phyloP scores from a whole-genome alignment of 139 green algal genomes.

The Zygnema circumcarinatum region DNA sequence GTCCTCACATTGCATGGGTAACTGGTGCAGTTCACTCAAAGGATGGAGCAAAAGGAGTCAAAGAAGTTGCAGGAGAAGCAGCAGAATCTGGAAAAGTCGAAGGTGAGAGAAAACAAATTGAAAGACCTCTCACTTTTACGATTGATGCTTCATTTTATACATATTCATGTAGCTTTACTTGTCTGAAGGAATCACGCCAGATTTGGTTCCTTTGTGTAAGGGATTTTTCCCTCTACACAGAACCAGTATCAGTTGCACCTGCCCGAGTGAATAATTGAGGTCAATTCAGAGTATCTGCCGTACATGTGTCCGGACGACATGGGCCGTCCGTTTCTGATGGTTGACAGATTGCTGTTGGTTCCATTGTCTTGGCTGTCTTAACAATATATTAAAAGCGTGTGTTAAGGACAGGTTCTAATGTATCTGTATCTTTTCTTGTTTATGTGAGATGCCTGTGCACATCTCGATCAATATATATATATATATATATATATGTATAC shows the following conservation, averaged over 20 bases:
- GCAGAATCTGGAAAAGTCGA: neutral
- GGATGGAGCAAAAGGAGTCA: neutral
- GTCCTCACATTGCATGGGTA: no score
- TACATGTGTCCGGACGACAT: no score
- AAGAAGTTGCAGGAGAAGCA: neutral
- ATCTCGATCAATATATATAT: no score
- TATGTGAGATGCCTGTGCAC: no score
- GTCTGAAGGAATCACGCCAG: neutral
- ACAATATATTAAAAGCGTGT: no score
- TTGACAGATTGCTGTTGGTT: no score
- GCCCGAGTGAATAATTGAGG: neutral
- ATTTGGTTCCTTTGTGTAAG: neutral
- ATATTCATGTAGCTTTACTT: neutral
- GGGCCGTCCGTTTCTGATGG: no score
- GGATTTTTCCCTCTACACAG: neutral
- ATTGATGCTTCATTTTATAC: neutral
- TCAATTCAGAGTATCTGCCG: neutral
- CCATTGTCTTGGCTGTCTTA: no score
- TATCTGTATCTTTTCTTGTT: no score
- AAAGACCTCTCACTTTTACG: neutral
- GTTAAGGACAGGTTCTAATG: no score
- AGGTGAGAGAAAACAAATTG: neutral
- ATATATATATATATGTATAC: no score
- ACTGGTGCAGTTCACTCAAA: neutral
- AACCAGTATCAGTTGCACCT: neutral